Evolutionary conservation across 2,329 filamentous ascomycete species (phyloP).

Genomic region (Colletotrichum sp.): DNA sequence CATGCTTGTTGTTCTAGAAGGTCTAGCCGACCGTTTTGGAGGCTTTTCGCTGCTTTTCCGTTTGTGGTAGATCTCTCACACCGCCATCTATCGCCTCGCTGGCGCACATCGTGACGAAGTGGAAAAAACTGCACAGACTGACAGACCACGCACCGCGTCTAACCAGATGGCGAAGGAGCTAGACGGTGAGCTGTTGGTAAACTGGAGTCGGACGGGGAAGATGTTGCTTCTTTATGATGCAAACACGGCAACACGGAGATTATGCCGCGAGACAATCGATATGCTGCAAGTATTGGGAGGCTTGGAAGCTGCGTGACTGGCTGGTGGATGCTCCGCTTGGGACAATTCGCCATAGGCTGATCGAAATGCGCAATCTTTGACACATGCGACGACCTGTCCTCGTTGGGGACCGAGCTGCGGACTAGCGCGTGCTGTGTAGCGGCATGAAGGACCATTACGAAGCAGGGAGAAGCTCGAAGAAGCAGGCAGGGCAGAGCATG

Average conservation of each 20-base stretch:
- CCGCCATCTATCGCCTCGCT: constrained; percentile 2
- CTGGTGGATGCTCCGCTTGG: not conserved
- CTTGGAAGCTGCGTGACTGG: not conserved
- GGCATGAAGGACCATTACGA: not conserved
- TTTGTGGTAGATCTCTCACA: constrained; percentile 5
- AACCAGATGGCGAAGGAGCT: not conserved
- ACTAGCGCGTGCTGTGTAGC: not conserved
- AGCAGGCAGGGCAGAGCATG: not conserved
- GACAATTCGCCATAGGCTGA: constrained; percentile 17
- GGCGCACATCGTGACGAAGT: not conserved
- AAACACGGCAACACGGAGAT: not conserved
- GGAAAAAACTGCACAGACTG: not conserved
- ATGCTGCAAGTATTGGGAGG: not conserved
- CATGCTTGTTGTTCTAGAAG: constrained; percentile 7
- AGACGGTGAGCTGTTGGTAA: not conserved
- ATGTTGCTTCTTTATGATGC: constrained; percentile 7
- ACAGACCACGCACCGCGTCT: not conserved
- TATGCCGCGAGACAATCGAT: not conserved
- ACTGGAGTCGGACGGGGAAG: not conserved
- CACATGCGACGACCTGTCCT: constrained; percentile 4
- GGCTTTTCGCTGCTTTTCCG: not conserved
- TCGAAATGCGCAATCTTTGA: constrained; percentile 13
- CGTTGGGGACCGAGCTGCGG: not conserved
- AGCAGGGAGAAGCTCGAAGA: constrained; percentile 4
- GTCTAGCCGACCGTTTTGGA: not conserved